phyloP scores from a whole-genome alignment of 2,329 filamentous ascomycete genomes.

The Fusarium nurragi region DNA sequence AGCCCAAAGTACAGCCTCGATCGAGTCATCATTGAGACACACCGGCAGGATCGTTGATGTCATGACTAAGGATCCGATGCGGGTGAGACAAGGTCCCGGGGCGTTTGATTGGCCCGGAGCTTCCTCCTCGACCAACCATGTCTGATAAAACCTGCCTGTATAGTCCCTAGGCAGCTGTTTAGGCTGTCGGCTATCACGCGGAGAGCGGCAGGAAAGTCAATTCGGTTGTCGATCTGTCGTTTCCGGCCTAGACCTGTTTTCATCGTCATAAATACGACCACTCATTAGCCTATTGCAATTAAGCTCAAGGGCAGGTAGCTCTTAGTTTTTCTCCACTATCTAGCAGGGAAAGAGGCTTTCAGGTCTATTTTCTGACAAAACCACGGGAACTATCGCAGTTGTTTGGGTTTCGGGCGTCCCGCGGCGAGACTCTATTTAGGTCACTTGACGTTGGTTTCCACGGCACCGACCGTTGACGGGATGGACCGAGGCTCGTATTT shows the following conservation, averaged over 20 bases:
- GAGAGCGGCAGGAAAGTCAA: background rate
- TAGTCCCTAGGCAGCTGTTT: background rate
- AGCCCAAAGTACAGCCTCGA: background rate
- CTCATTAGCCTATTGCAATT: too few relatives aligned
- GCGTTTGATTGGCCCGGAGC: background rate
- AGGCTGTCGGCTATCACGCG: background rate
- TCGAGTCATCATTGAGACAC: conserved; percentile 1
- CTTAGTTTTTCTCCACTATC: too few relatives aligned
- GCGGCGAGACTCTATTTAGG: background rate
- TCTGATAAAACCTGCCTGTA: background rate
- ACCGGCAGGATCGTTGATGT: conserved; percentile 24
- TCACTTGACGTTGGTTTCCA: background rate
- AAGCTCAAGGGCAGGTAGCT: too few relatives aligned
- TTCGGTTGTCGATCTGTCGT: background rate
- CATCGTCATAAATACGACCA: background rate
- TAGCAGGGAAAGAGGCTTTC: too few relatives aligned
- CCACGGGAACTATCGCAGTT: too few relatives aligned
- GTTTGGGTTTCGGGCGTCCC: background rate
- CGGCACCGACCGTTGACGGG: background rate
- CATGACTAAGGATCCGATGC: background rate
- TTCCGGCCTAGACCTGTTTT: background rate
- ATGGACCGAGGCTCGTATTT: background rate
- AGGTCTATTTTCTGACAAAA: too few relatives aligned
- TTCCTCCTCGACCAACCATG: background rate
- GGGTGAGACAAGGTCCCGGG: background rate